Evolutionary conservation across 176 grass and related monocot species (phyloP), one percentile per base, ranked within the genome.

Genomic region (Musa troglodytarum): DNA sequence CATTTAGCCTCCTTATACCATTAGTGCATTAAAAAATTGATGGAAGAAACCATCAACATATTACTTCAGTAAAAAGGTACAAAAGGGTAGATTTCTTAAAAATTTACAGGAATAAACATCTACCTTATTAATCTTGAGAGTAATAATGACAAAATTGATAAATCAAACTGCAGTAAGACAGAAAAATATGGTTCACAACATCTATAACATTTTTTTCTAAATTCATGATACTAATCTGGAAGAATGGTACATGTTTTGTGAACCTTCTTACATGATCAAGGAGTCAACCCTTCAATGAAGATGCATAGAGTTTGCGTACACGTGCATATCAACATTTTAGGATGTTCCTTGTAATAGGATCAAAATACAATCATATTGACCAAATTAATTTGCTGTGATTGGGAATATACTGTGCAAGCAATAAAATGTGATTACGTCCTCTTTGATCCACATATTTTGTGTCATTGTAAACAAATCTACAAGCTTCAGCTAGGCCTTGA

Each of bases 381-480:
- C 20, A 52, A 21, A 52, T 8, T 50, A 11, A 52, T 69, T 57
- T 3, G 63, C 19, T 63, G 57, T 63, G 21, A 14, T 64, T 62
- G 53, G 26, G 55, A 68, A 58, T 14, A 80, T 90, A 98, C 94
- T 86, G 83, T 83, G 94, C 91, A 82, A 98, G 86, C 76, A 98
- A 89, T 20, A 87, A 82, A 69, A 93, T 98, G 14, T 98, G 88
- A 82, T 29, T 98, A 54, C 86, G 94, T 84, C 86, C 94, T 76
- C 94, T 90, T 85, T 98, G 84, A 84, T 98, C 93, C 65, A 98
- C 86, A 87, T 89, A 98, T 83, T 98, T 98, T 68, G 94, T 90
- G 84, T 98, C 90, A 49, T 98, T 93, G 68, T 93, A 89, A 59
- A 89, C 88, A 89, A 91, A 98, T 82, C 74, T 85, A 82, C 82